phyloP scores from a whole-genome alignment of 2,329 filamentous ascomycete genomes.

The Aspergillus sp. region DNA sequence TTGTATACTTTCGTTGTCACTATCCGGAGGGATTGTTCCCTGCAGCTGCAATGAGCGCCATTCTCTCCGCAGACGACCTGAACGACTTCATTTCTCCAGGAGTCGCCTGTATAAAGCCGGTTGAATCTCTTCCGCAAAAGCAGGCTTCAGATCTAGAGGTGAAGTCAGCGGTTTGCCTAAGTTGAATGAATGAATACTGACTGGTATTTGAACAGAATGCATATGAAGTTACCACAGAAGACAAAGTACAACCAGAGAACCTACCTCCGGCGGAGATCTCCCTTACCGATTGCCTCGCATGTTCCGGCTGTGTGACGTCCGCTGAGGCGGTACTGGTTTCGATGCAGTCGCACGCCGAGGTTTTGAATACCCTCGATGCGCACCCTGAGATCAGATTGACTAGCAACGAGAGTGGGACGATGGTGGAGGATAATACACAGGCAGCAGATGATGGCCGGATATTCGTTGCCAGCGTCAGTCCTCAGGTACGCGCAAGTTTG shows the following conservation, averaged over 20 bases:
- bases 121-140: constrained; percentile 80
- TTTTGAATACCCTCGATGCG: constrained; percentile 76
- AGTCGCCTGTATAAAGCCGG: constrained; percentile 95
- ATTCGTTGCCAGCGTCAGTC: constrained; percentile 90
- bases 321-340: constrained; percentile 97
- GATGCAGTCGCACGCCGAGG: constrained; percentile 89
- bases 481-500: constrained; percentile 84
- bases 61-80: constrained; percentile 91
- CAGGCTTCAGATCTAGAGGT: constrained; percentile 51
- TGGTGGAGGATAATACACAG: constrained; percentile 47
- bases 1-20: background rate
- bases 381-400: constrained; percentile 44
- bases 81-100: constrained; percentile 99
- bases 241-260: constrained; percentile 61
- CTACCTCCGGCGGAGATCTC: constrained; percentile 84
- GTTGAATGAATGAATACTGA: constrained; percentile 18
- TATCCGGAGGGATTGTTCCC: constrained; percentile 8
- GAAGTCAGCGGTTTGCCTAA: constrained; percentile 19
- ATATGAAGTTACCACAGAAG: constrained; percentile 92
- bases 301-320: constrained; percentile 95
- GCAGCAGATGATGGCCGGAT: constrained; percentile 60
- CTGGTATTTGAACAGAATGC: constrained; percentile 46
- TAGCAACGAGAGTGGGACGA: constrained; percentile 20
- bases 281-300: constrained; percentile 94
- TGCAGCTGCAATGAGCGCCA: constrained; percentile 76